phyloP scores from a whole-genome alignment of 2,329 filamentous ascomycete genomes.

The Aureobasidium sp. region DNA sequence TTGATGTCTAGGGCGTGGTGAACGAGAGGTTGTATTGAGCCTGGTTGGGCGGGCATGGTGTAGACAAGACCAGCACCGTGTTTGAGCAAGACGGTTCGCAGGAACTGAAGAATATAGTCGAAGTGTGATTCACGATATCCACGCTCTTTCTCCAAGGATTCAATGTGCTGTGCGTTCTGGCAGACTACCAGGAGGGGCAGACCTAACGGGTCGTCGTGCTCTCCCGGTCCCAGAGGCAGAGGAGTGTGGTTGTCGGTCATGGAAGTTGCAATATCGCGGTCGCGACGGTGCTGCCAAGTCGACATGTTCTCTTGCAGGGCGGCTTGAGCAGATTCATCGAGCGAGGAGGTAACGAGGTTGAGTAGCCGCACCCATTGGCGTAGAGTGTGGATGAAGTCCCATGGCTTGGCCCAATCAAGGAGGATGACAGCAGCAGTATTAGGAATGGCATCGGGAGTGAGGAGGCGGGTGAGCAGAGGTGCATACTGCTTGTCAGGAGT shows the following conservation, averaged over 20 bases:
- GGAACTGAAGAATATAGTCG: constrained; percentile 87
- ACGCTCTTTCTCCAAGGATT: constrained; percentile 79
- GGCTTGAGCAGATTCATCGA: constrained; percentile 69
- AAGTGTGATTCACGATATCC: constrained; percentile 96
- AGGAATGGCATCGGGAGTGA: constrained; percentile 75
- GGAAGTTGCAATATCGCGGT: constrained; percentile 43
- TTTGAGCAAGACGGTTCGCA: constrained; percentile 73
- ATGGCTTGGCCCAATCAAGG: constrained; percentile 93
- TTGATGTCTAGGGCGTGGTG: constrained; percentile 83
- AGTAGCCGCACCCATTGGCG: constrained; percentile 84
- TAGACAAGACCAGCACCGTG: constrained; percentile 56
- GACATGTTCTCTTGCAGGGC: constrained; percentile 82
- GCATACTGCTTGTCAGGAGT: constrained; percentile 77
- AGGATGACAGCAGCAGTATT: constrained; percentile 72
- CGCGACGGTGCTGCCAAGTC: constrained; percentile 65
- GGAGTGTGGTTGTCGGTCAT: constrained; percentile 50
- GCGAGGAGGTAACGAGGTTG: constrained; percentile 64
- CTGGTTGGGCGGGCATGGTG: constrained; percentile 53
- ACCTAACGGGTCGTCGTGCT: constrained; percentile 87
- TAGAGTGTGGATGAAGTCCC: constrained; percentile 83
- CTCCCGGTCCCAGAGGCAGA: constrained; percentile 75
- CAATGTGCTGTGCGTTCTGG: constrained; percentile 90
- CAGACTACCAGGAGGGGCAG: constrained; percentile 90
- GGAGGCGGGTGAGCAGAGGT: constrained; percentile 72
- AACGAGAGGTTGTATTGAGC: constrained; percentile 69